A percentile compares a stretch with the other conserved stretches of the same genome.
Evolutionary conservation across 139 green algal species (phyloP).

Genomic region (Coccomyxa sp.): DNA sequence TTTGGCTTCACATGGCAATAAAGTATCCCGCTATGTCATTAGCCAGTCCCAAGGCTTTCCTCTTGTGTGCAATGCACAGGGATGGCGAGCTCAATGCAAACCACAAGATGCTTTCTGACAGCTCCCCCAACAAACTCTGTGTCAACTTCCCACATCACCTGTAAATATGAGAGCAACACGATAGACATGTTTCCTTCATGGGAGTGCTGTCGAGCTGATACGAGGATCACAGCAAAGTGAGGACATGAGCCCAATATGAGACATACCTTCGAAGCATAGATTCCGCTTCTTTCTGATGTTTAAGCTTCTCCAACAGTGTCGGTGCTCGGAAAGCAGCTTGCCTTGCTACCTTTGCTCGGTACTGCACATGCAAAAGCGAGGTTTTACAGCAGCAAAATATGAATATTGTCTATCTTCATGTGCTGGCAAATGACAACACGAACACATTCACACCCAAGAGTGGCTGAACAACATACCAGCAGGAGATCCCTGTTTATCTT

Average conservation of each 20-base stretch:
- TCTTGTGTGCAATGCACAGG: constrained; percentile 17
- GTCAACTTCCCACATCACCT: too few species aligned
- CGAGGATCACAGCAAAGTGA: too few species aligned
- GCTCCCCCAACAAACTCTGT: too few species aligned
- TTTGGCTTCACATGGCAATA: neutral
- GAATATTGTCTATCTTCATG: neutral
- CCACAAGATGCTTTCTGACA: too few species aligned
- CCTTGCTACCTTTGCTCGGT: constrained; percentile 47
- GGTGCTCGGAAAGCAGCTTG: constrained; percentile 24
- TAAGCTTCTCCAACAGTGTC: constrained; percentile 19
- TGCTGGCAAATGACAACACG: neutral
- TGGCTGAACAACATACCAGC: constrained; percentile 34
- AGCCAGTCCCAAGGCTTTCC: too few species aligned
- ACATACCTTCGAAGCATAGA: too few species aligned
- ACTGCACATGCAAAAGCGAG: constrained; percentile 40
- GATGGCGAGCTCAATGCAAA: constrained; percentile 37
- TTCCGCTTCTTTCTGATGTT: constrained; percentile 25
- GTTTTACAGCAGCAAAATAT: neutral
- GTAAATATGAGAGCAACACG: too few species aligned
- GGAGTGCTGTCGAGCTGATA: too few species aligned
- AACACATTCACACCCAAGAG: neutral
- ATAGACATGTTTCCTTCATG: too few species aligned
- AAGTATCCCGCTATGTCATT: too few species aligned
- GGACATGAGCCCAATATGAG: too few species aligned
- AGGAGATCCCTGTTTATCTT: constrained; percentile 84